Percentiles rank a stretch among this genome's conserved stretches.
phyloP scores from a whole-genome alignment of 2,329 filamentous ascomycete genomes.

The Exserohilum turcica region DNA sequence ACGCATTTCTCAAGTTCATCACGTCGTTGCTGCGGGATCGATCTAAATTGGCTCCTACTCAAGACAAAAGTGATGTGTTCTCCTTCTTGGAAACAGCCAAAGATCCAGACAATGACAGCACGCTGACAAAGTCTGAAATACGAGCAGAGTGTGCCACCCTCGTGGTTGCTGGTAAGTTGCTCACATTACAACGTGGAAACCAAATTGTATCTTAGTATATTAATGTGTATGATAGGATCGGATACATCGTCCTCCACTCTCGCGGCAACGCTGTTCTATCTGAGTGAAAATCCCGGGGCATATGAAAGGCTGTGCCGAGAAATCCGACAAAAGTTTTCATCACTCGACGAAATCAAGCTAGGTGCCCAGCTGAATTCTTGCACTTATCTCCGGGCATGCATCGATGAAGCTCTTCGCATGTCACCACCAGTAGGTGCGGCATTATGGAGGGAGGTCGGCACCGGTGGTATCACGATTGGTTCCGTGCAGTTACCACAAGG shows the following conservation, averaged over 20 bases:
- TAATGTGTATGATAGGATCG: not conserved
- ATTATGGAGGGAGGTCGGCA: not conserved
- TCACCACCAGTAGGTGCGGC: not conserved
- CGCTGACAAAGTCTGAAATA: not conserved
- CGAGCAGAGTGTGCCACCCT: not conserved
- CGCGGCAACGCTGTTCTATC: not conserved
- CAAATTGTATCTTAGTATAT: too few relatives aligned
- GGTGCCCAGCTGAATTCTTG: not conserved
- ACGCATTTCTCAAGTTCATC: not conserved
- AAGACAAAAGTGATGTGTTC: not conserved
- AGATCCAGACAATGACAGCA: not conserved
- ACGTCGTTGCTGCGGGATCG: not conserved
- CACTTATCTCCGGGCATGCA: not conserved
- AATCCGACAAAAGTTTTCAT: not conserved
- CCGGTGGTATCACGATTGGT: not conserved
- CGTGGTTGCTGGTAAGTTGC: not conserved
- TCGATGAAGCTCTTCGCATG: not conserved
- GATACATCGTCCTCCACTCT: not conserved
- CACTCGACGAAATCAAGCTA: not conserved
- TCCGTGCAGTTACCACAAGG: not conserved
- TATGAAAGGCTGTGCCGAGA: not conserved
- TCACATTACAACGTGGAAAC: too few relatives aligned
- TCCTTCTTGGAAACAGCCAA: not conserved
- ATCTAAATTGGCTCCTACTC: too few relatives aligned
- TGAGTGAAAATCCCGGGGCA: not conserved